Conservation (phyloP, 176 grass and related monocot species). For the Phoenix dactylifera region DNA sequence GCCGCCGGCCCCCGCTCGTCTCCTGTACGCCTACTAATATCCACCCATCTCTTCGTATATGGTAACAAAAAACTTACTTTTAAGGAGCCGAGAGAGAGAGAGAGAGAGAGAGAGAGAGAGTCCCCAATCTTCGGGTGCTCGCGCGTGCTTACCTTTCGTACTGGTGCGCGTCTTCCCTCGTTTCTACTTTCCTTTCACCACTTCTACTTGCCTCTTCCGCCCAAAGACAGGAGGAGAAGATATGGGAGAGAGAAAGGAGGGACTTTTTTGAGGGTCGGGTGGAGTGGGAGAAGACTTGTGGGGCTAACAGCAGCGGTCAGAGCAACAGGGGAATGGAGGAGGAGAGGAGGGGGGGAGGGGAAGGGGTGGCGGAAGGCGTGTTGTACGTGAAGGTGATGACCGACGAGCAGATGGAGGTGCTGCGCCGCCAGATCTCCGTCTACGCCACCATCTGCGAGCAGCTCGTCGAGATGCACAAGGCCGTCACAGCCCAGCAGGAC, state of each 20-base stretch:
- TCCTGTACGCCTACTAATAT: too few relatives aligned
- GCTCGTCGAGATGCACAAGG: constrained; percentile 22
- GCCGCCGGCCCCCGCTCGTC: too few relatives aligned
- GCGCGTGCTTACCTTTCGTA: too few relatives aligned
- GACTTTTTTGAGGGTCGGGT: background rate
- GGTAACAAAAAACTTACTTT: too few relatives aligned
- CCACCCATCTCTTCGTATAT: too few relatives aligned
- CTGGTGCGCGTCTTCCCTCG: too few relatives aligned
- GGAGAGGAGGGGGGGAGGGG: background rate
- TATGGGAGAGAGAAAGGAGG: background rate
- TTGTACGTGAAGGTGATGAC: constrained; percentile 22
- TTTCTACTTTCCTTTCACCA: too few relatives aligned
- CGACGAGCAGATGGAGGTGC: constrained; percentile 20
- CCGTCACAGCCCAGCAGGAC: constrained; percentile 1
- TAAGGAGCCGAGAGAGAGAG: too few relatives aligned
- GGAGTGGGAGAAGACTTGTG: constrained; percentile 3
- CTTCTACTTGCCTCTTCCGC: too few relatives aligned
- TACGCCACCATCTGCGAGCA: constrained; percentile 18
- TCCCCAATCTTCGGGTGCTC: too few relatives aligned
- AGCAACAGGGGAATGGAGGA: background rate
- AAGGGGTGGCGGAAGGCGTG: background rate
- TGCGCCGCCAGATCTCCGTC: constrained; percentile 18
- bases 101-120: too few relatives aligned
- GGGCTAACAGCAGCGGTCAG: background rate
- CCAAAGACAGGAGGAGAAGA: too few relatives aligned